Percentiles rank a stretch among this genome's conserved stretches.
Evolutionary conservation across 2,329 filamentous ascomycete genomes (phyloP).

Genomic region (Penicillium glabrum): DNA sequence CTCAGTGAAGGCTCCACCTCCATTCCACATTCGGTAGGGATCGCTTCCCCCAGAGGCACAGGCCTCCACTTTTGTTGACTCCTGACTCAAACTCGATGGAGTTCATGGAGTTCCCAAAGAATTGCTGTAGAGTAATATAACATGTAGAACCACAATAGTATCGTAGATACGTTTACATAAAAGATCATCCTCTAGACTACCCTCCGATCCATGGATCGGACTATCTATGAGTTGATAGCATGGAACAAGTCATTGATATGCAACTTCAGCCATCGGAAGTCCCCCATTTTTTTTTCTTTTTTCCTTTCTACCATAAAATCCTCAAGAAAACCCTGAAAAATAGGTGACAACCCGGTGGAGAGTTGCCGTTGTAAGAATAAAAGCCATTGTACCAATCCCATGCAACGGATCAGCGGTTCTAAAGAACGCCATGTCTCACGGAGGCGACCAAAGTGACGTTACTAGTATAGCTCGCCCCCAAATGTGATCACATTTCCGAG

Average conservation of each 20-base stretch:
- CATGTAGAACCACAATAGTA: too few species aligned
- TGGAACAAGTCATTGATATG: background rate
- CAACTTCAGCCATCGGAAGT: conserved; percentile 1
- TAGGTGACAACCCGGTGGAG: background rate
- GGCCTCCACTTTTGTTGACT: conserved; percentile 11
- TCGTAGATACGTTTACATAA: background rate
- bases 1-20: conserved; percentile 8
- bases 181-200: background rate
- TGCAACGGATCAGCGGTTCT: conserved; percentile 7
- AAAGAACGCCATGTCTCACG: conserved; percentile 19
- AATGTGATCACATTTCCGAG: background rate
- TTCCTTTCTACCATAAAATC: background rate
- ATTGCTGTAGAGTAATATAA: background rate
- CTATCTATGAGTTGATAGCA: background rate
- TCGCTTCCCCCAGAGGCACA: conserved; percentile 17
- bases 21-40: conserved; percentile 12
- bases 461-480: background rate
- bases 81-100: conserved; percentile 7
- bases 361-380: background rate
- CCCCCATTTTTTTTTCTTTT: conserved; percentile 1
- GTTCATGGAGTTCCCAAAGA: background rate
- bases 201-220: background rate
- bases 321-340: background rate
- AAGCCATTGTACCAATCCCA: conserved; percentile 8
- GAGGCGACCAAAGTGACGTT: background rate